Conservation (phyloP, 257 asterid genomes). For the Penstemon barbatus region DNA sequence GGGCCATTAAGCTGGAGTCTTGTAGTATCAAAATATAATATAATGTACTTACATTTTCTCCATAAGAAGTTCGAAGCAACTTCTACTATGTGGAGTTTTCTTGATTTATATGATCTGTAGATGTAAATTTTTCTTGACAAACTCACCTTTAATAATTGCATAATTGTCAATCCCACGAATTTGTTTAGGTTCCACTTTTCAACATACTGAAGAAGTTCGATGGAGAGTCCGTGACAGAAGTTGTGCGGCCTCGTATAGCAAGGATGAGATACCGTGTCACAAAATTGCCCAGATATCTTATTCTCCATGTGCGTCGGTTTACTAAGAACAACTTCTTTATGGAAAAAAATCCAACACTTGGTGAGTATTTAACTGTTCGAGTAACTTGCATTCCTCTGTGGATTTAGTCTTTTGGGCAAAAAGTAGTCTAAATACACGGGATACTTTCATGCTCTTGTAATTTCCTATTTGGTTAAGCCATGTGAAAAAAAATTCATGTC, state of each 20-base stretch:
- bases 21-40: background rate
- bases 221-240: conserved; percentile 89
- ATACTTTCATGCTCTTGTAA: background rate
- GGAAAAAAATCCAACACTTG: conserved; percentile 97
- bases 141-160: background rate
- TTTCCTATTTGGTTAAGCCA: background rate
- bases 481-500: background rate
- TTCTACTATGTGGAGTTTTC: conserved; percentile 7
- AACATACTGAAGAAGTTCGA: conserved; percentile 93
- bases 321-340: conserved; percentile 91
- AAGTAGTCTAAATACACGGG: background rate
- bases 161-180: conserved; percentile 22
- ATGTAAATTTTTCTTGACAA: conserved; percentile 12
- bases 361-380: conserved; percentile 42
- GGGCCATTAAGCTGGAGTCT: background rate
- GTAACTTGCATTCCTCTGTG: conserved; percentile 4
- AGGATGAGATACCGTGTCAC: conserved; percentile 94
- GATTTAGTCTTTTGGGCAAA: background rate
- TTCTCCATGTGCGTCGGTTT: conserved; percentile 88
- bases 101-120: conserved; percentile 12
- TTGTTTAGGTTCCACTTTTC: conserved; percentile 86
- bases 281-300: conserved; percentile 74
- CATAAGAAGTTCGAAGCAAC: background rate
- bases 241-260: conserved; percentile 86
- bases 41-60: conserved; percentile 10